phyloP scores from a whole-genome alignment of 441 rosid species.

The Populus trichocarpa region DNA sequence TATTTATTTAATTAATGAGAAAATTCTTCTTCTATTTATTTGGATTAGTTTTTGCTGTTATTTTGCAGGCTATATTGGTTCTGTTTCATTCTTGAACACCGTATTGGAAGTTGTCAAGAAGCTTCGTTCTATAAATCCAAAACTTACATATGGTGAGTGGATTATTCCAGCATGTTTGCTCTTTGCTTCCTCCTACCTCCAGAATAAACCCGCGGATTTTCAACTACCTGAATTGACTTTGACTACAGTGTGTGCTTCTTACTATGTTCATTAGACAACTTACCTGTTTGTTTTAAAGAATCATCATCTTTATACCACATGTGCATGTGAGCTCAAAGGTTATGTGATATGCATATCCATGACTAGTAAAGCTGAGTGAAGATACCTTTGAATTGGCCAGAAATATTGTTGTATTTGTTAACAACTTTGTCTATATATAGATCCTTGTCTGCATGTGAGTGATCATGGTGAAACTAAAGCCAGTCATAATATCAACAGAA shows the following conservation, averaged over 20 bases:
- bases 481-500: background rate
- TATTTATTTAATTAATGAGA: background rate
- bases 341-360: background rate
- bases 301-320: background rate
- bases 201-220: background rate
- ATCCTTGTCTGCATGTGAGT: background rate
- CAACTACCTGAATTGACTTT: background rate
- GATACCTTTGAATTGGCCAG: background rate
- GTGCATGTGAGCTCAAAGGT: background rate
- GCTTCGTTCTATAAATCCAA: conserved; percentile 89
- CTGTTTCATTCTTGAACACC: conserved; percentile 85
- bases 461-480: background rate
- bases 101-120: conserved; percentile 73
- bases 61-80: conserved; percentile 87
- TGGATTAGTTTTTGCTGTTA: conserved; percentile 12
- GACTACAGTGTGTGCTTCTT: background rate
- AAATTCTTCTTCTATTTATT: conserved; percentile 8
- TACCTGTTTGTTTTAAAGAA: background rate
- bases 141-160: conserved; percentile 78
- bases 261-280: background rate
- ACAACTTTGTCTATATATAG: background rate
- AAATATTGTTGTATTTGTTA: background rate
- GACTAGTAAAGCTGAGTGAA: background rate
- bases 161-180: background rate
- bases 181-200: background rate